Evolutionary conservation across 345 rosid genomes (phyloP).

Genomic region (Dipteronia sinensis): DNA sequence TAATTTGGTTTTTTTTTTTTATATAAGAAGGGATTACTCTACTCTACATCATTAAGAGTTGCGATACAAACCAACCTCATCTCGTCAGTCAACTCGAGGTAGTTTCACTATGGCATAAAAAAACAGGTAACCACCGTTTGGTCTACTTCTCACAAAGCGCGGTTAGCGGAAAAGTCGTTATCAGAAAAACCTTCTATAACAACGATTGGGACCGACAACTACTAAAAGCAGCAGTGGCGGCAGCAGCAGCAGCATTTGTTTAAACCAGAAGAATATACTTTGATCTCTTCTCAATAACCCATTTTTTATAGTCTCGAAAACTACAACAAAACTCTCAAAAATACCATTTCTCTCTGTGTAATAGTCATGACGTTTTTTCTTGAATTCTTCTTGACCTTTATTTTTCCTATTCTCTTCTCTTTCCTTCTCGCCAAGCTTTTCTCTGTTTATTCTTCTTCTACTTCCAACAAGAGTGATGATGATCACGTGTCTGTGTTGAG

Average conservation of each 20-base stretch:
- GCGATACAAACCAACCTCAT: too few species aligned
- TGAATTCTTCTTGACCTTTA: constrained; percentile 21
- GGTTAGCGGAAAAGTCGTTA: constrained; percentile 26
- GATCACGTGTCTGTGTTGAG: constrained; percentile 8
- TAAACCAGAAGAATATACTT: constrained; percentile 21
- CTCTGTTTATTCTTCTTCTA: constrained; percentile 12
- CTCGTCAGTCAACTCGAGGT: too few species aligned
- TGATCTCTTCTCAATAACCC: constrained; percentile 20
- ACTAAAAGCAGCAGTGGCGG: neutral
- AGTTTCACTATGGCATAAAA: too few species aligned
- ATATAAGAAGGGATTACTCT: too few species aligned
- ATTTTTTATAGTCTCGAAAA: neutral
- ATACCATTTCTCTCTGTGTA: neutral
- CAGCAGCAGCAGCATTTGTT: too few species aligned
- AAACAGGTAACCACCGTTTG: neutral
- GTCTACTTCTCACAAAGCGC: neutral
- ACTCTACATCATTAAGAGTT: too few species aligned
- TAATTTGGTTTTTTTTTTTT: too few species aligned
- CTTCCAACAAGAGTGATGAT: neutral
- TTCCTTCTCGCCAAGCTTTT: constrained; percentile 29
- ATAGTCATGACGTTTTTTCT: constrained; percentile 33
- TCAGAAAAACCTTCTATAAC: constrained; percentile 10
- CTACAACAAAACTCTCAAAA: neutral
- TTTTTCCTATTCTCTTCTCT: constrained; percentile 25
- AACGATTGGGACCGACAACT: constrained; percentile 18